Base-by-base conservation (phyloP, 495 filamentous ascomycete genomes). In the Sphaerosporella brunnea region DNA sequence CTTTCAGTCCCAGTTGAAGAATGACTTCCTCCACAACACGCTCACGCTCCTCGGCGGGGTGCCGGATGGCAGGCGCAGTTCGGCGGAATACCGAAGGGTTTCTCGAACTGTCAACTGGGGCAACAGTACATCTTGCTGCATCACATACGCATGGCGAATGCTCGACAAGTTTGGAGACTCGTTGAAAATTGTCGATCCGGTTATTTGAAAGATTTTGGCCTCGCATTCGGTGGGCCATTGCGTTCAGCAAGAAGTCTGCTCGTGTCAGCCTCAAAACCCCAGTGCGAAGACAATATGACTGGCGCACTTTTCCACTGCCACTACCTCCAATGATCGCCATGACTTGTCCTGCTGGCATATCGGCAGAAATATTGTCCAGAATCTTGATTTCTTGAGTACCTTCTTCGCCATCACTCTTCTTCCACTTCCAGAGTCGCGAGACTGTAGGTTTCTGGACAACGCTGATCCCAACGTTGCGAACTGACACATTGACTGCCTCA, bases 271-370 rank as follows among this genome's bases (percentile, higher is more conserved):
- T 15, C 21, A 28, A 26, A 36, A 13, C 34, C 24, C 28, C 24
- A 10, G 20, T 3, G 2, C 1, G n/a, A 7, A 15, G 41, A 24
- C n/a, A n/a, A 16, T 13, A 9, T 25, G n/a, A 44, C 1, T n/a
- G 15, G 20, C 20, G 2, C 26, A 61, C 58, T 51, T 83, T 84
- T 2, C 80, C 80, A 24, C 72, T 77, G 21, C 80, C 80, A 59
- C 75, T 80, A 4, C 77, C 74, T 3, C 80, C 80, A 43, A 84
- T 74, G 43, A 85, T 82, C 1, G 78, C 79, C 2, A 76, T 81
- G 18, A 85, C 58, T 24, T 73, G 78, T 10, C 80, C 78, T 42
- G 64, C 63, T 18, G 67, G 66, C 65, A 79, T 74, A 15, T 66
- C 56, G 2, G 73, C 73, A 37, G 65, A 69, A 5, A 80, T 66